Conservation (phyloP, 1,139 yeast genomes). For the Blastobotrys persicus region DNA sequence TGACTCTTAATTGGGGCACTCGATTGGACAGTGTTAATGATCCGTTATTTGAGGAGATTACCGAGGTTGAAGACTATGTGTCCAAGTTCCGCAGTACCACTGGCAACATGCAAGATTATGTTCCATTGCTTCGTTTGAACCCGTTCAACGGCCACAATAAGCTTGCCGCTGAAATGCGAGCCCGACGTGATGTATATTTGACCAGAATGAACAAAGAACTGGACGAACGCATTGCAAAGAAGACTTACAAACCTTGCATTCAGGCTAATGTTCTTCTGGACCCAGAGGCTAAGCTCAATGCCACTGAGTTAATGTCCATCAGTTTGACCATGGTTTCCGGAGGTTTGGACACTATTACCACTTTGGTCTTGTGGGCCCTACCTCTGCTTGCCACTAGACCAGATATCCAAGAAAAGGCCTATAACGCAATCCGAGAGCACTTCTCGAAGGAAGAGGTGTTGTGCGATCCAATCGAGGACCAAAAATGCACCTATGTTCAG, state of each 20-base stretch:
- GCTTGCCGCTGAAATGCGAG: constrained; percentile 43
- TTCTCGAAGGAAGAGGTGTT: constrained; percentile 46
- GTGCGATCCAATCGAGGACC: constrained; percentile 40
- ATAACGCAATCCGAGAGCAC: constrained; percentile 37
- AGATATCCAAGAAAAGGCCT: constrained; percentile 47
- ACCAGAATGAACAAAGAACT: constrained; percentile 32
- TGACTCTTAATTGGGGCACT: constrained; percentile 60
- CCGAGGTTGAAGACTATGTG: constrained; percentile 61
- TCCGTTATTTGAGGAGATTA: constrained; percentile 51
- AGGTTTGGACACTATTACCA: constrained; percentile 68
- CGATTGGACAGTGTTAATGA: constrained; percentile 45
- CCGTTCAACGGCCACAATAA: constrained; percentile 30
- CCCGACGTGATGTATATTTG: constrained; percentile 54
- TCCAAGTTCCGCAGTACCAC: constrained; percentile 61
- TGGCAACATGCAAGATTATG: constrained; percentile 60
- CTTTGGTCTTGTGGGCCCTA: constrained; percentile 56
- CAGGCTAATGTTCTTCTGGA: constrained; percentile 44
- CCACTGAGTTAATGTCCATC: constrained; percentile 53
- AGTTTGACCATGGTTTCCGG: constrained; percentile 76
- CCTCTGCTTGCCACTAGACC: constrained; percentile 51
- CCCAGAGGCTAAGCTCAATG: constrained; percentile 30
- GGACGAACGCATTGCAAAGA: constrained; percentile 25
- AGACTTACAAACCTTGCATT: constrained; percentile 39
- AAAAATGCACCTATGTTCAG: constrained; percentile 46
- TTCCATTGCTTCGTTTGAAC: constrained; percentile 49